A percentile compares a stretch with the other conserved stretches of the same genome.
phyloP scores from a whole-genome alignment of 2,329 filamentous ascomycete species.

The Pseudocercospora vitis region DNA sequence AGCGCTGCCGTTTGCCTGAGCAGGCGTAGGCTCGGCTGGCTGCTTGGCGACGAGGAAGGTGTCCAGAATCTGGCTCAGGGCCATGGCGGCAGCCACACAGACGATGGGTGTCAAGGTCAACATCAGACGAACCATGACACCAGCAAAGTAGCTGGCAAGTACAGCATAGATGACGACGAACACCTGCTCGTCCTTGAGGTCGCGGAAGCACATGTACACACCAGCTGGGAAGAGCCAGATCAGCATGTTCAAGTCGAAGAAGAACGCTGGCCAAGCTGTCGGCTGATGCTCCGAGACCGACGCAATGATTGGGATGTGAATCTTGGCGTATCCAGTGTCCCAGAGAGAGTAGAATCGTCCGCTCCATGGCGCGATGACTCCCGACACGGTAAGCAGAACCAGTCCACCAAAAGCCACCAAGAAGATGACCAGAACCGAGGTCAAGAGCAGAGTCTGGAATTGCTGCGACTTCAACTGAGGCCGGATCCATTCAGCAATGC shows the following conservation, averaged over 20 bases:
- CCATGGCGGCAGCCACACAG: constrained; percentile 88
- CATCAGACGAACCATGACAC: constrained; percentile 99
- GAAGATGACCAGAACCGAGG: constrained; percentile 73
- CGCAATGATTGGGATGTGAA: constrained; percentile 98
- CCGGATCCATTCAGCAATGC: constrained; percentile 86
- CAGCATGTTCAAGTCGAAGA: constrained; percentile 96
- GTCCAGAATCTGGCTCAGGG: constrained; percentile 83
- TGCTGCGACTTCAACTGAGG: constrained; percentile 87
- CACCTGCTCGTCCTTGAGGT: constrained; percentile 91
- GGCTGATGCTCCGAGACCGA: constrained; percentile 99
- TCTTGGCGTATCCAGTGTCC: constrained; percentile 98
- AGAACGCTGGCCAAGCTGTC: constrained; percentile 98
- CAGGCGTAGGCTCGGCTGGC: constrained; percentile 48
- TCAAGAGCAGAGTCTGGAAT: constrained; percentile 84
- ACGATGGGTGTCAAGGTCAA: constrained; percentile 94
- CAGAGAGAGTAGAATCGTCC: constrained; percentile 99
- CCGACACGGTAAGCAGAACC: constrained; percentile 77
- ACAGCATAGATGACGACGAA: constrained; percentile 98
- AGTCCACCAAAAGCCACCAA: constrained; percentile 71
- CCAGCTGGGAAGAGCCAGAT: constrained; percentile 99
- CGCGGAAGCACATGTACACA: constrained; percentile 96
- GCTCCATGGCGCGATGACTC: constrained; percentile 94
- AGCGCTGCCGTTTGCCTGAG: constrained; percentile 44
- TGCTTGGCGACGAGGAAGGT: constrained; percentile 71
- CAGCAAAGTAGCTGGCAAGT: constrained; percentile 94